Base-by-base conservation (phyloP, 2,329 filamentous ascomycete genomes). In the Pseudogymnoascus sp. region DNA sequence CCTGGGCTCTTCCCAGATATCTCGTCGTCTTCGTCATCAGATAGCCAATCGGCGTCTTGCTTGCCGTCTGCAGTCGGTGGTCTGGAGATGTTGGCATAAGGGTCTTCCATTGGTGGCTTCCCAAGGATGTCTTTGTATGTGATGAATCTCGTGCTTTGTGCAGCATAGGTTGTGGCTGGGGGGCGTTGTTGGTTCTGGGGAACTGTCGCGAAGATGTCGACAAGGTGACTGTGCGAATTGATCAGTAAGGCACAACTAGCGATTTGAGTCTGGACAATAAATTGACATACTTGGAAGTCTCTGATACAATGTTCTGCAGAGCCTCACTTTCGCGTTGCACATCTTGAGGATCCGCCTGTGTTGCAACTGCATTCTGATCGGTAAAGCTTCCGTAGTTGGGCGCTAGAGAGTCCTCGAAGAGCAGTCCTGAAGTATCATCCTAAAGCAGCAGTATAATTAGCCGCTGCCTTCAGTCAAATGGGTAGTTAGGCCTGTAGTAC, bases 181-280 rank as follows among this genome's bases (percentile, higher is more conserved):
- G 77, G 68, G 65, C 71, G 68, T 59, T 71, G 68, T 35, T 75
- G 72, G 63, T 79, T 79, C 63, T 81, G 79, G 21, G 83, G 82
- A 36, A 81, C 80, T 69, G 86, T 85, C 65, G 87, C 84, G 74
- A 87, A 87, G 55, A 88, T 83, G 70, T 88, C 85, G 64, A 88
- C 84, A 75, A 88, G 83, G 68, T 87, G 86, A 69, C 85, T 88
- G 69, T 42, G 39, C 42, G 21, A 29, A 15, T 31, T 31, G 4
- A 12, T 51, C 31, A 51, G 44, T 12, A 51, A 7, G 1, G 44
- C 5, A n/a, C 9, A 33, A 12, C n/a, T 51, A 10, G 12, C n/a
- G 35, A 65, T 27, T 44, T 35, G 48, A 61, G 55, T 62, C 44
- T 62, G 48, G 58, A 61, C 10, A 65, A 62, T 62, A 64, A 63